Base-by-base conservation (phyloP, 164 flowering plant species). In the Chloranthus sessilifolius region DNA sequence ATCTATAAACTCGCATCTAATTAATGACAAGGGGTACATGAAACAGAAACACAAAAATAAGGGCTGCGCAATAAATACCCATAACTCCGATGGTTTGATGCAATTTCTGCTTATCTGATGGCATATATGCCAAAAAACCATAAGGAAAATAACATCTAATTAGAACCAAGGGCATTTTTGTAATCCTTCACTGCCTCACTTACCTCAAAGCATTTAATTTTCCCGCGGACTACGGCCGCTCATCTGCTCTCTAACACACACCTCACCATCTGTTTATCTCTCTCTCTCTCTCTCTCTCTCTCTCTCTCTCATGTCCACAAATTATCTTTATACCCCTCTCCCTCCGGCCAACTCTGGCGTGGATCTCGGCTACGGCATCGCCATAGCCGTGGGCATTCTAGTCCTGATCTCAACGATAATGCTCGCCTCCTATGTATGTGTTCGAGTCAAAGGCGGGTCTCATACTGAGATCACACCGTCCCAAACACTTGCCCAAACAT, bases 351-450 rank as follows among this genome's bases (percentile, higher is more conserved):
- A 72, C 29, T 30, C 61, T 26, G 69, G 74, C 19, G 72, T 65
- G 24, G 78, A 74, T 36, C 76, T 79, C 42, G 78, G 81, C 47
- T 80, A 77, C 50, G 77, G 79, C 54, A 70, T 80, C 21, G 77
- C 76, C 48, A 71, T 77, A 1, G 79, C 81, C 35, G 77, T 80
- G 5, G 76, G 79, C 62, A 69, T 73, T 33, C 83, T 78, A 19
- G 75, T 76, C 46, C 71, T 75, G 38, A 61, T 80, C 63, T 77
- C 77, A 60, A 66, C 79, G 47, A 75, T 77, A 39, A 72, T 71
- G 73, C 75, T 81, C 27, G 70, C 77, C 21, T 76, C 82, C 37
- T 81, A 78, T 47, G 65, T 69, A 14, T 78, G 83, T 56, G 63
- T 72, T 16, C 46, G 77, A 17, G 51, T 71, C 24, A 72, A 63